Percentiles rank a stretch among this genome's conserved stretches.
Conservation (phyloP, 75 land plant genomes). For the Ceratopteris richardii region DNA sequence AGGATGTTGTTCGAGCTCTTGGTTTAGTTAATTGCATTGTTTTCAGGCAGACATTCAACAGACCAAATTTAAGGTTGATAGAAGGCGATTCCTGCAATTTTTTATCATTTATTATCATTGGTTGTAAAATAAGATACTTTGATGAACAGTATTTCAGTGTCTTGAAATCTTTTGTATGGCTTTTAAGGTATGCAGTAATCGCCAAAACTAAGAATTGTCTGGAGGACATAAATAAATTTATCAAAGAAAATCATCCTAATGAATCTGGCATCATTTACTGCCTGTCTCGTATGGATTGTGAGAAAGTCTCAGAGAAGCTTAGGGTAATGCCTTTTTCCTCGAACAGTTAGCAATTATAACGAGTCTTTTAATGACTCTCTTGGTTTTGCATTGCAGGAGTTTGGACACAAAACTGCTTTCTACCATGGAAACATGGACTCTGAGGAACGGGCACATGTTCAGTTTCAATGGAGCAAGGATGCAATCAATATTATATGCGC, state of each 20-base stretch:
- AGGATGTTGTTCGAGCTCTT: conserved; percentile 98
- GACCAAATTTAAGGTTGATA: conserved; percentile 72
- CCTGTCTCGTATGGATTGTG: conserved; percentile 92
- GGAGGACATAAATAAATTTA: conserved; percentile 91
- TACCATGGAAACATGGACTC: conserved; percentile 98
- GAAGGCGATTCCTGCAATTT: too few relatives aligned
- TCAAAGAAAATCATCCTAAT: conserved; percentile 72
- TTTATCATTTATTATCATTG: too few relatives aligned
- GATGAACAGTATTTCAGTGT: too few relatives aligned
- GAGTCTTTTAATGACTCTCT: too few relatives aligned
- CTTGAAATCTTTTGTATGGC: not conserved
- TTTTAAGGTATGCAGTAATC: conserved; percentile 65
- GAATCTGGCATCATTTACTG: conserved; percentile 97
- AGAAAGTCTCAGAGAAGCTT: conserved; percentile 78
- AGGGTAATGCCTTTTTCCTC: conserved; percentile 30
- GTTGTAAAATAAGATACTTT: too few relatives aligned
- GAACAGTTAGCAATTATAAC: too few relatives aligned
- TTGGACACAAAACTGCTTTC: conserved; percentile 81
- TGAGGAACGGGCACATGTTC: conserved; percentile 63
- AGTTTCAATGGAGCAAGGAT: conserved; percentile 96
- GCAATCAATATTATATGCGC: conserved; percentile 94
- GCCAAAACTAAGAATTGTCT: conserved; percentile 88
- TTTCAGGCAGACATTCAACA: conserved; percentile 90
- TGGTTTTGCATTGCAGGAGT: conserved; percentile 38
- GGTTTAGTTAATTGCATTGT: conserved; percentile 75